Evolutionary conservation across 2,329 filamentous ascomycete species (phyloP), one percentile per base, ranked within the genome.

Genomic region (Cladosporium sp.): DNA sequence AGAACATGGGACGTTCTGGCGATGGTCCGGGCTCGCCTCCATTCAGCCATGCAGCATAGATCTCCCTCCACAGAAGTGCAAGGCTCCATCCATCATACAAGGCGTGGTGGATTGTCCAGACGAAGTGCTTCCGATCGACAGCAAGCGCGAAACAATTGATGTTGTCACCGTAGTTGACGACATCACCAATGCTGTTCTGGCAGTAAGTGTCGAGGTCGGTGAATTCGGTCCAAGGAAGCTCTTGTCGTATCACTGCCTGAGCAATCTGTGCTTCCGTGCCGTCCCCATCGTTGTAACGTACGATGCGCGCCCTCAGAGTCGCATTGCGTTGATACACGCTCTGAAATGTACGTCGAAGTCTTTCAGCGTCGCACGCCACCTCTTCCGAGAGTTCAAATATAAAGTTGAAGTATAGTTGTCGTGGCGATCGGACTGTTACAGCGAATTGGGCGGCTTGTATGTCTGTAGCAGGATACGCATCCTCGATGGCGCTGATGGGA

Each of bases 31-130:
- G 3, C 28, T 52, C 26, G 49, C 49, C 49, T 5, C 26, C 21
- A 11, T 23, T 29, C 21, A 29, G 21, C 21, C 21, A 52, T 14
- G 21, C 28, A 18, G 21, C 26, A 29, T 29, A 28, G 49, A 52
- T 52, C 16, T 52, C 49, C 23, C 28, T 52, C 49, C 49, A 68
- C 7, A 70, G 60, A 64, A 68, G 59, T 14, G 37, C 65, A 14
- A 69, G 61, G 3, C 65, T 67, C n/a, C 66, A 63, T 2, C 65
- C 69, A 28, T 69, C 68, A 35, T 69, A 71, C 35, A 69, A 67
- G 12, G 68, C 67, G 28, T 69, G 68, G 26, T 71, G 68, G 11
- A 68, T 37, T 7, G 65, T 67, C 16, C 68, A 57, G 23, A 69
- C 66, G n/a, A 69, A 35, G 26, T 52, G 49, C 49, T 52, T 52